Conservation (phyloP, 805 yeast species). For the Zygosaccharomyces kombuchaensis region DNA sequence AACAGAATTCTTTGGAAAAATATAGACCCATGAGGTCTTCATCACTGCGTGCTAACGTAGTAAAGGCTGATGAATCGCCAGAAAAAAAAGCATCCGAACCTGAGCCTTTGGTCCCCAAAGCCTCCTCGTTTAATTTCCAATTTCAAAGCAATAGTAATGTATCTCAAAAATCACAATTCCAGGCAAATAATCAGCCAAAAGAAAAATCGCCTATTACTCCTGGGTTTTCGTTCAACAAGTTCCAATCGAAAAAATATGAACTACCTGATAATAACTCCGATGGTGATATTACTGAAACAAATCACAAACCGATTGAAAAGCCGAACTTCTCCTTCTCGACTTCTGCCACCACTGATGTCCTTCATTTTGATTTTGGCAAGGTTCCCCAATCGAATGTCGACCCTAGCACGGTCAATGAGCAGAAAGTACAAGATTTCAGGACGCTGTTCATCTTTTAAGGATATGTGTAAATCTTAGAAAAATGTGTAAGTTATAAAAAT, state of each 20-base stretch:
- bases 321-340: not conserved
- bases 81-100: constrained; percentile 5
- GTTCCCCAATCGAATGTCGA: constrained; percentile 19
- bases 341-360: not conserved
- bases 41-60: constrained; percentile 34
- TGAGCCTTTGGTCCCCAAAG: constrained; percentile 7
- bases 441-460: constrained; percentile 22
- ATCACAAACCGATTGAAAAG: not conserved
- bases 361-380: constrained; percentile 20
- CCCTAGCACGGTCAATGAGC: constrained; percentile 15
- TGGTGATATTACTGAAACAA: not conserved
- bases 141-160: constrained; percentile 4
- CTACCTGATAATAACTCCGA: constrained; percentile 4
- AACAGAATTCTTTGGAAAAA: constrained; percentile 20
- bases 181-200: not conserved
- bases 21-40: constrained; percentile 39
- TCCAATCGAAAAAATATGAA: not conserved
- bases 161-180: constrained; percentile 8
- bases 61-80: constrained; percentile 21
- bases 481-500: not conserved
- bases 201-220: not conserved
- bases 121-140: constrained; percentile 12
- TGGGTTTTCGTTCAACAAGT: not conserved
- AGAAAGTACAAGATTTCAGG: constrained; percentile 22
- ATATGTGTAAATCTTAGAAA: not conserved